Evolutionary conservation across 345 rosid genomes (phyloP), one percentile per base, ranked within the genome.

Genomic region (Laguncularia racemosa): DNA sequence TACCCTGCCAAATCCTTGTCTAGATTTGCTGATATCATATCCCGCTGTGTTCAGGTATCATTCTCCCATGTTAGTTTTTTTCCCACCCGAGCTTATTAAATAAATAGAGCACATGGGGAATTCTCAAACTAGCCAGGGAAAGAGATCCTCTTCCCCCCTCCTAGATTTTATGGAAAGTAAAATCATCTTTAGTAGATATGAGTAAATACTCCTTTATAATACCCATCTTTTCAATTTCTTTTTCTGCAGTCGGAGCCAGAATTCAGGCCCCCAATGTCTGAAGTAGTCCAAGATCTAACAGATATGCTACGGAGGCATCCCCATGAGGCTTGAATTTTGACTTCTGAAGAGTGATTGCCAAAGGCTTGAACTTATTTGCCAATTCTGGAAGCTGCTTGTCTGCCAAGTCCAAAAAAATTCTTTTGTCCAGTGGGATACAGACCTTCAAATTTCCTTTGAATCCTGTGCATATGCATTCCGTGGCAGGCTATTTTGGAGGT

Each of bases 11-110:
- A 90, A 76, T 90, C 93, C 14, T 65, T 95, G 65, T 95, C 99
- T 14, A 79, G 85, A 65, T 95, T 95, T 60, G 99, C 86, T 1
- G 99, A 95, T 68, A 84, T 95, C 21, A 95, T 95, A 55, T 82
- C 84, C 21, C 90, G 99, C 11, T 95, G 99, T 67, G 89, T 90
- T 71, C 93, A 80, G 97, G 99, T 87, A 67, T 76, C 72, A 18
- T 16, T 26, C 45, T 38, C 18, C 40, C 11, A 33, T 33, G 40
- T 3, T 9, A 6, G 9, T 4, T 33, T 33, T 33, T 4, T 6
- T 33, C 40, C 40, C 40, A 33, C 40, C 40, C 11, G 9, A 33
- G 40, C 40, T 33, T 33, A 33, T 4, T 33, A 33, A 33, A 33
- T 6, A 33, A 33, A 9, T 33, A 33, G 40, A 33, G 40, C 40